These are phyloP conservation scores for Coccinonectria pachysandricola DNA, from an alignment of 2,329 filamentous ascomycete genomes.

Conservation along the genomic window DNA sequence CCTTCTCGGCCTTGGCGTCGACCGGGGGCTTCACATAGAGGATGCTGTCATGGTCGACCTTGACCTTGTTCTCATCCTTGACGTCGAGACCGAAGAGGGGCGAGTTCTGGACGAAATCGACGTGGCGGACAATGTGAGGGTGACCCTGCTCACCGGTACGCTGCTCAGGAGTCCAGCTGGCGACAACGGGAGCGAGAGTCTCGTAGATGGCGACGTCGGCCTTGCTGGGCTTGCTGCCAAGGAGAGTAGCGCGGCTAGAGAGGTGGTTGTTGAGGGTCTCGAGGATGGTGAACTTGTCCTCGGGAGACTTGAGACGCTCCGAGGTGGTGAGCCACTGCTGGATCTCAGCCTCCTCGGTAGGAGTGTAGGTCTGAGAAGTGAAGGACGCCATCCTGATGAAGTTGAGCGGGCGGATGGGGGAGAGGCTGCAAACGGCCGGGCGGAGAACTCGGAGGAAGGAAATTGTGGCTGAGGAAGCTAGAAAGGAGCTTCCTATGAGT, in stretches of 20 bases:
- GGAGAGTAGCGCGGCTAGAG: slow-evolving; percentile 75
- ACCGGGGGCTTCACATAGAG: slow-evolving; percentile 81
- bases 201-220: slow-evolving; percentile 80
- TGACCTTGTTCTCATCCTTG: slow-evolving; percentile 62
- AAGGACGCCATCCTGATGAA: slow-evolving; percentile 36
- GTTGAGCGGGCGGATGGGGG: slow-evolving; percentile 23
- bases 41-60: slow-evolving; percentile 68
- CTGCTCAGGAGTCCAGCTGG: slow-evolving; percentile 74
- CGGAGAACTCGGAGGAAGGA: slow-evolving; percentile 31
- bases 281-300: slow-evolving; percentile 58
- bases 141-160: slow-evolving; percentile 80
- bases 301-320: slow-evolving; percentile 48
- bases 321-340: slow-evolving; percentile 79
- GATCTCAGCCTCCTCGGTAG: slow-evolving; percentile 76
- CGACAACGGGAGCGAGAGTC: slow-evolving; percentile 64
- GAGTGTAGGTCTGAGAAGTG: slow-evolving; percentile 58
- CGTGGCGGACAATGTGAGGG: slow-evolving; percentile 80
- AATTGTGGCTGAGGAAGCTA: slow-evolving; percentile 21
- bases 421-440: slow-evolving; percentile 25
- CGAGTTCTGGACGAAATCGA: slow-evolving; percentile 94
- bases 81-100: slow-evolving; percentile 62
- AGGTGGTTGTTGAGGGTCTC: slow-evolving; percentile 78
- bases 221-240: slow-evolving; percentile 80
- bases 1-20: slow-evolving; percentile 91
- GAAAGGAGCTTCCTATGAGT: slow-evolving; percentile 15